Percentiles rank a stretch among this genome's conserved stretches.
These are phyloP conservation scores for Colletotrichum endophyticum DNA, from an alignment of 2,329 filamentous ascomycete species.

Conservation along the genomic window DNA sequence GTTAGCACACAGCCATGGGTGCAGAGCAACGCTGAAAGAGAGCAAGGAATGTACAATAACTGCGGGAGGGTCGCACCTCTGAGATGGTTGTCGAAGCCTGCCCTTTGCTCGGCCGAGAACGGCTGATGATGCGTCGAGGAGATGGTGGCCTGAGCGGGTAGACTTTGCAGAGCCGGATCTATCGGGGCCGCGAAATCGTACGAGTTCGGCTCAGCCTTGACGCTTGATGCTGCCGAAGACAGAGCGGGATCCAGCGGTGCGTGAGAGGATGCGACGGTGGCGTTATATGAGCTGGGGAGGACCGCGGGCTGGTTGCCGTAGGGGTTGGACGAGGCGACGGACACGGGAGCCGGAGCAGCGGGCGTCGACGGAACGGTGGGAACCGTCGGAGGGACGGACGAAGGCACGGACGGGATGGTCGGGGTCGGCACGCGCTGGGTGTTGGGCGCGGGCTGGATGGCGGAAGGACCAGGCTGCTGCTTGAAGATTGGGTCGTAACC, in stretches of 20 bases:
- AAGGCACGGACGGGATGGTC: slow-evolving; percentile 39
- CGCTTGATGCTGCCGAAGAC: slow-evolving; percentile 32
- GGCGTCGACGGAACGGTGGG: slow-evolving; percentile 22
- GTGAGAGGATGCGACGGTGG: slow-evolving; percentile 21
- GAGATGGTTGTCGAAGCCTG: slow-evolving; percentile 40
- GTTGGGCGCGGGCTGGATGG: slow-evolving; percentile 74
- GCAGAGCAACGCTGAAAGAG: slow-evolving; percentile 31
- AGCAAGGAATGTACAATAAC: slow-evolving; percentile 26
- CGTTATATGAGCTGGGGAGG: slow-evolving; percentile 45
- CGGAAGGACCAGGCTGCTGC: slow-evolving; percentile 71
- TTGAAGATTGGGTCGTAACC: slow-evolving; percentile 91
- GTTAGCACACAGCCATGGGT: slow-evolving; percentile 46
- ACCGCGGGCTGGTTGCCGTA: slow-evolving; percentile 52
- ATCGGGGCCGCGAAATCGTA: slow-evolving; percentile 66
- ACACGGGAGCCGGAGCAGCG: slow-evolving; percentile 27
- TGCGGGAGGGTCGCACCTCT: slow-evolving; percentile 52
- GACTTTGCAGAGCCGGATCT: slow-evolving; percentile 68
- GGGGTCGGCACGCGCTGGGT: slow-evolving; percentile 37
- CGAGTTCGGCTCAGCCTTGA: slow-evolving; percentile 41
- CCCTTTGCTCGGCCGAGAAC: slow-evolving; percentile 25
- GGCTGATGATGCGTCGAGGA: slow-evolving; percentile 32
- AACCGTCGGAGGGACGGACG: slow-evolving; percentile 31
- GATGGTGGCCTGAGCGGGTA: slow-evolving; percentile 30
- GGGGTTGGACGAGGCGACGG: slow-evolving; percentile 35
- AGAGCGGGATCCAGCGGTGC: slow-evolving; percentile 26